A percentile compares a stretch with the other conserved stretches of the same genome.
These are phyloP conservation scores for Chlorella sp. DNA, from an alignment of 139 green algal species.

Conservation along the genomic window DNA sequence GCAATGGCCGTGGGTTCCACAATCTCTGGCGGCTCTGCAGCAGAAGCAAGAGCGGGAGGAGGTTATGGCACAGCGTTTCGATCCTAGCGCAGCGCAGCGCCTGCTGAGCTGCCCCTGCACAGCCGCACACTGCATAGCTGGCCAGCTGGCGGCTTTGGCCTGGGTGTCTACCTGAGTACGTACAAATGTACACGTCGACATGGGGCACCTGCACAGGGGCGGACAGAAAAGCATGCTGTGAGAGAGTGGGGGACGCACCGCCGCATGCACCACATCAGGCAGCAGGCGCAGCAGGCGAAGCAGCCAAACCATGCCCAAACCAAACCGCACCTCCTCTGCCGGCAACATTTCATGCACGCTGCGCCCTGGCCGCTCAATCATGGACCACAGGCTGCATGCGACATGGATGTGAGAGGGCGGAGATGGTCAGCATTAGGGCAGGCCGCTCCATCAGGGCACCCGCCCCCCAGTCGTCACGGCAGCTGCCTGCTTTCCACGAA, in stretches of 20 bases:
- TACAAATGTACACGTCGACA: constrained; percentile 28
- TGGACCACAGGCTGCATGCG: constrained; percentile 12
- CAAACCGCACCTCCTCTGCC: neutral
- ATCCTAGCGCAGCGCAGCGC: no score
- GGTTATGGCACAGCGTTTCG: neutral
- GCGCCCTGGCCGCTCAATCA: constrained; percentile 18
- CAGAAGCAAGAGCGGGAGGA: neutral
- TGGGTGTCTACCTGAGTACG: constrained; percentile 1
- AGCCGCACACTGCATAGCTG: no score
- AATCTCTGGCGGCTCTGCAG: constrained; percentile 28
- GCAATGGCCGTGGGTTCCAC: constrained; percentile 37
- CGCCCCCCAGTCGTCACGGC: no score
- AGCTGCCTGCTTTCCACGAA: no score
- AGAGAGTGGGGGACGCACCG: no score
- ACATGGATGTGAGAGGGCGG: no score
- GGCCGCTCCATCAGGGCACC: no score
- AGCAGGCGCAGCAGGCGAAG: neutral
- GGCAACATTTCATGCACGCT: constrained; percentile 26
- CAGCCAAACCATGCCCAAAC: no score
- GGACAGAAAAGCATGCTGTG: neutral
- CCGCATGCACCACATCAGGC: neutral
- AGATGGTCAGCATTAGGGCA: no score
- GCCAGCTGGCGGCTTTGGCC: no score
- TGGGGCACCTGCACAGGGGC: neutral
- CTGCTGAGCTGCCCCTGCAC: no score